A percentile compares a stretch with the other conserved stretches of the same genome.
phyloP scores from a whole-genome alignment of 1,284 basidiomycete genomes.

The Moesziomyces parantarcticus region DNA sequence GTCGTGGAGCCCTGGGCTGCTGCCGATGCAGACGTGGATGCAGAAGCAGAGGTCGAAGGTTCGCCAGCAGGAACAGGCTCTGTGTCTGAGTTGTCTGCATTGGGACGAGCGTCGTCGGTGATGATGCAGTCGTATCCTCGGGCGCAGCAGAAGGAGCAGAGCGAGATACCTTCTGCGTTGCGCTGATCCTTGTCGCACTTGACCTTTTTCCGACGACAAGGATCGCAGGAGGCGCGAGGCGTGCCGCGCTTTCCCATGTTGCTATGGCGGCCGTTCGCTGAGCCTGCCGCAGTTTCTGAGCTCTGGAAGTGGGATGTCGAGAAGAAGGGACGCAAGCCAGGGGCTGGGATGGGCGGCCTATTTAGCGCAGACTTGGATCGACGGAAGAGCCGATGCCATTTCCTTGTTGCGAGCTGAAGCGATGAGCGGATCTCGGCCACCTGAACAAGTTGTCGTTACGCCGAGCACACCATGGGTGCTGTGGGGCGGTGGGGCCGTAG shows the following conservation, averaged over 20 bases:
- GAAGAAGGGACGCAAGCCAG: neutral
- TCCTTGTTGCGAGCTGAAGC: neutral
- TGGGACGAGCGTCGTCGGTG: constrained; percentile 27
- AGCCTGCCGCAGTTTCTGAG: no score
- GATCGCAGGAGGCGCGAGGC: constrained; percentile 48
- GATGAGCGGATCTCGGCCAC: no score
- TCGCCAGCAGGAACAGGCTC: neutral
- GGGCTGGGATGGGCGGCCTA: neutral
- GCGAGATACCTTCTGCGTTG: constrained; percentile 37
- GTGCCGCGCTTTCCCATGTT: constrained; percentile 47
- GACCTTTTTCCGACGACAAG: constrained; percentile 50
- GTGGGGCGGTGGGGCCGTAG: neutral
- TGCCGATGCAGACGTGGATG: constrained; percentile 4
- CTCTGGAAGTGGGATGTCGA: neutral
- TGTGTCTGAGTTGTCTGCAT: constrained; percentile 18
- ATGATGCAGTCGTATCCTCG: constrained; percentile 42
- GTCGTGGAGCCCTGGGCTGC: neutral
- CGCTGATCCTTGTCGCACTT: constrained; percentile 48
- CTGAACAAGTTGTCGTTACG: no score
- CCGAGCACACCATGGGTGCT: neutral
- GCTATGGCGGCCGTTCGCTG: neutral
- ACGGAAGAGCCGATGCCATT: neutral
- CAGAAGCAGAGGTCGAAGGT: neutral
- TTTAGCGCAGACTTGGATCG: neutral
- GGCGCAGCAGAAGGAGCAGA: constrained; percentile 37